Evolutionary conservation across 345 rosid genomes (phyloP).

Genomic region (Syzygium oleosum): DNA sequence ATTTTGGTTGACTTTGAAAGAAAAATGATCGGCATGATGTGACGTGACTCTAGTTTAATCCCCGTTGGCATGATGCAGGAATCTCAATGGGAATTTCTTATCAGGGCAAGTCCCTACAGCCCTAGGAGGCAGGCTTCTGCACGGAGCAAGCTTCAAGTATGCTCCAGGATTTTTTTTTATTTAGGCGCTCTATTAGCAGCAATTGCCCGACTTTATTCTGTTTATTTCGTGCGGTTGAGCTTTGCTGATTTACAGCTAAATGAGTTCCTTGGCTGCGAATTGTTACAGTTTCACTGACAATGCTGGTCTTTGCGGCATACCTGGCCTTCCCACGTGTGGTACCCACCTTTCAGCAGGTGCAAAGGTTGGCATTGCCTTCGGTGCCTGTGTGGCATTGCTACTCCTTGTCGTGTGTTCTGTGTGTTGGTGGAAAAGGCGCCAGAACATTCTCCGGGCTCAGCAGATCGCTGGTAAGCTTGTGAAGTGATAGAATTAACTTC

Average conservation of each 20-base stretch:
- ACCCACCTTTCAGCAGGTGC: constrained; percentile 72
- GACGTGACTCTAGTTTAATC: not conserved
- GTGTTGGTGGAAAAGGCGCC: constrained; percentile 86
- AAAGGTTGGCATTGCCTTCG: constrained; percentile 73
- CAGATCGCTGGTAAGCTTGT: constrained; percentile 65
- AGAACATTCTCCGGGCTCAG: constrained; percentile 83
- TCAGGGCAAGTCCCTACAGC: constrained; percentile 86
- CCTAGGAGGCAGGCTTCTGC: constrained; percentile 88
- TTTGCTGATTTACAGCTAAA: not conserved
- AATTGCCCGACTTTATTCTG: not conserved
- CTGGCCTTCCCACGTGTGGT: constrained; percentile 81
- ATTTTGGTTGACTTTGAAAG: not conserved
- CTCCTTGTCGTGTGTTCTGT: constrained; percentile 47
- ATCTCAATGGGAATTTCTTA: constrained; percentile 83
- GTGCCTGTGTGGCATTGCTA: constrained; percentile 40
- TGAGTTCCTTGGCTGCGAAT: constrained; percentile 1
- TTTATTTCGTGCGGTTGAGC: not conserved
- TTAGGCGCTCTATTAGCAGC: not conserved
- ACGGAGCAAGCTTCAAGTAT: constrained; percentile 96
- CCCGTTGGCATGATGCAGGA: constrained; percentile 32
- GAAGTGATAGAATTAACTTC: not conserved
- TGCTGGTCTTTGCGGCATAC: constrained; percentile 92
- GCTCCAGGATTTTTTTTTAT: not conserved
- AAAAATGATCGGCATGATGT: not conserved
- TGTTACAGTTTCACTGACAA: constrained; percentile 83